Percentiles rank a stretch among this genome's conserved stretches.
These are phyloP conservation scores for Boletus edulis DNA, from an alignment of 768 basidiomycete species.

Conservation along the genomic window DNA sequence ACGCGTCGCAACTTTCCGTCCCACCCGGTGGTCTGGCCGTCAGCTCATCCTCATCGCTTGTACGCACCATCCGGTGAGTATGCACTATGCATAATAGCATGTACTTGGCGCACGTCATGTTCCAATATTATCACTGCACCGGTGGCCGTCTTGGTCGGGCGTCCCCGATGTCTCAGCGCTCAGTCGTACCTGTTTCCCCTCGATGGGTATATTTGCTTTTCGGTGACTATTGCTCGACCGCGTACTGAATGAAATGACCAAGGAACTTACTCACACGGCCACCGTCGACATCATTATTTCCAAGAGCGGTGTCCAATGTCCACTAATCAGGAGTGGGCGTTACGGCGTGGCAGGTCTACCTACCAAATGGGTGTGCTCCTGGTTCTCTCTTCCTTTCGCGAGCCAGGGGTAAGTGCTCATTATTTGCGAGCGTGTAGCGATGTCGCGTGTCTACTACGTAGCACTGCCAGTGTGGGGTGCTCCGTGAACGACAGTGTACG, in stretches of 20 bases:
- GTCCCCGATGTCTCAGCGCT: conserved; percentile 13
- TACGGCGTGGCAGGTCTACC: not conserved
- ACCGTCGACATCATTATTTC: not conserved
- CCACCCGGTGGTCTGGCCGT: not conserved
- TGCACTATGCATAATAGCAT: not conserved
- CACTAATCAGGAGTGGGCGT: not conserved
- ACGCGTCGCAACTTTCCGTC: conserved; percentile 2
- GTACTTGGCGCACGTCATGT: conserved; percentile 3
- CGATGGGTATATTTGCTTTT: conserved; percentile 2
- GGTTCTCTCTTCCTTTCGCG: not conserved
- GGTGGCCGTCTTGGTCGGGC: conserved; percentile 2
- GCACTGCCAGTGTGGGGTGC: not conserved
- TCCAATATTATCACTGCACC: conserved; percentile 7
- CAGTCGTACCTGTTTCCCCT: not conserved
- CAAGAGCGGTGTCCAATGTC: conserved; percentile 1
- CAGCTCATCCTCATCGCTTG: not conserved
- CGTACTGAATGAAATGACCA: not conserved
- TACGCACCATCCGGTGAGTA: not conserved
- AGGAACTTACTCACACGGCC: not conserved
- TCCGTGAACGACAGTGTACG: not conserved
- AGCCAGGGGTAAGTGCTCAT: not conserved
- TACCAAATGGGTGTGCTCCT: not conserved
- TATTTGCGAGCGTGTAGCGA: not conserved
- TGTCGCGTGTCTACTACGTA: not conserved
- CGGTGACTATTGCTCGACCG: not conserved